phyloP scores from a whole-genome alignment of 768 basidiomycete species.

The Pisolithus microcarpus region DNA sequence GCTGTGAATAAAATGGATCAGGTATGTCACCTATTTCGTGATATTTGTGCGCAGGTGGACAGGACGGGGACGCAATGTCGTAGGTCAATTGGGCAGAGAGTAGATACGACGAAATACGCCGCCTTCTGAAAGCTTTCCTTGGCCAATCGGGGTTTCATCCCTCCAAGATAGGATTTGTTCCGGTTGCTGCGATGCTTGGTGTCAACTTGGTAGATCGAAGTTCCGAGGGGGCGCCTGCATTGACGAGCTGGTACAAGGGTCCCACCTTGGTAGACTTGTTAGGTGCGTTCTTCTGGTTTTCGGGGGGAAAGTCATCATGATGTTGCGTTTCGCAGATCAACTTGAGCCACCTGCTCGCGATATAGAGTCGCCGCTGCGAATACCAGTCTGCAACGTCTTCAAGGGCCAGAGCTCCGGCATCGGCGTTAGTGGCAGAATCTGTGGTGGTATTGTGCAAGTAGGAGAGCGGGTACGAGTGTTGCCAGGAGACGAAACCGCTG shows the following conservation, averaged over 20 bases:
- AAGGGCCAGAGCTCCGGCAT: slow-evolving; percentile 75
- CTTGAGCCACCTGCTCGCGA: slow-evolving; percentile 78
- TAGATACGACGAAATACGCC: slow-evolving; percentile 82
- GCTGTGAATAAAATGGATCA: slow-evolving; percentile 95
- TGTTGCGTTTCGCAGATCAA: slow-evolving; percentile 44
- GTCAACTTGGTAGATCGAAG: slow-evolving; percentile 64
- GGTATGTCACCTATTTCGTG: slow-evolving; percentile 35
- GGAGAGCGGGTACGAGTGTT: slow-evolving; percentile 82
- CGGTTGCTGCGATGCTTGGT: slow-evolving; percentile 86
- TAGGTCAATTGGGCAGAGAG: slow-evolving; percentile 84
- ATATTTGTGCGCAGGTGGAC: not conserved
- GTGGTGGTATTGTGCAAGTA: slow-evolving; percentile 84
- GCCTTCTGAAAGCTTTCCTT: slow-evolving; percentile 70
- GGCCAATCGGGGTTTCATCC: slow-evolving; percentile 79
- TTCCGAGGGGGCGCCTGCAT: slow-evolving; percentile 36
- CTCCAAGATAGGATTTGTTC: slow-evolving; percentile 75
- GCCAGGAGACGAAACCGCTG: slow-evolving; percentile 85
- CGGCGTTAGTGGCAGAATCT: slow-evolving; percentile 77
- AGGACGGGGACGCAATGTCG: not conserved
- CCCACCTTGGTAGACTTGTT: slow-evolving; percentile 78
- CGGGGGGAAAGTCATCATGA: not conserved
- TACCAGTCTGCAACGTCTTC: slow-evolving; percentile 95
- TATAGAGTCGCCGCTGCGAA: slow-evolving; percentile 66
- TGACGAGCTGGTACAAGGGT: slow-evolving; percentile 77
- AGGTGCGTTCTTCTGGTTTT: slow-evolving; percentile 39